Evolutionary conservation across 768 basidiomycete species (phyloP).

Genomic region (Leccinum incarnatum): DNA sequence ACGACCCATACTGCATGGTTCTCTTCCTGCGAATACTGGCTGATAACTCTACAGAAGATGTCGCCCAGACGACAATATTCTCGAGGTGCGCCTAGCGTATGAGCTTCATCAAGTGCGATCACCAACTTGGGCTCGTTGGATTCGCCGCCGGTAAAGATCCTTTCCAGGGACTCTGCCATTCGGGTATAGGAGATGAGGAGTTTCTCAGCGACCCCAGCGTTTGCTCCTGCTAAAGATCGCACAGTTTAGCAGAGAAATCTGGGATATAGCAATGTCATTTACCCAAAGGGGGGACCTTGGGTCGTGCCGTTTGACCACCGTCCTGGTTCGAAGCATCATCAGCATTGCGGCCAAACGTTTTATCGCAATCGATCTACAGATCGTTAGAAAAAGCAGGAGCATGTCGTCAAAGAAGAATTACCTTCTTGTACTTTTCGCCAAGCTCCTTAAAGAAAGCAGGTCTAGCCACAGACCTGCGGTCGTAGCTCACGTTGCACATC

Average conservation of each 20-base stretch:
- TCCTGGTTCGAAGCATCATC: not conserved
- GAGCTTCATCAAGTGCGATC: constrained; percentile 18
- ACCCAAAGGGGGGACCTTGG: not conserved
- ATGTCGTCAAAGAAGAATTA: not conserved
- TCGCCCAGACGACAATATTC: constrained; percentile 2
- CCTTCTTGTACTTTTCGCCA: not conserved
- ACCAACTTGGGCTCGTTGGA: constrained; percentile 1
- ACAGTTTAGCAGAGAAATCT: not conserved
- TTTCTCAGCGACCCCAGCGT: not conserved
- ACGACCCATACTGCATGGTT: constrained; percentile 12
- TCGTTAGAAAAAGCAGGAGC: not conserved
- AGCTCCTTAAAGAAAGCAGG: not conserved
- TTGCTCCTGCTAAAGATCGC: not conserved
- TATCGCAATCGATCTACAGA: not conserved
- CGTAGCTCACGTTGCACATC: not conserved
- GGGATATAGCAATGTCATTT: not conserved
- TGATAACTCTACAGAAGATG: constrained; percentile 2
- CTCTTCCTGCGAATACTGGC: constrained; percentile 4
- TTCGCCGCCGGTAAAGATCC: not conserved
- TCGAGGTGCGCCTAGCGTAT: not conserved
- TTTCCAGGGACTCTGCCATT: not conserved
- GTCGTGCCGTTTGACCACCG: not conserved
- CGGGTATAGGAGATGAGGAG: not conserved
- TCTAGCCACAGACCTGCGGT: not conserved
- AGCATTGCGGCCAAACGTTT: not conserved